Base-by-base conservation (phyloP, 2,329 filamentous ascomycete species). In the Sporothrix euskadiensis region DNA sequence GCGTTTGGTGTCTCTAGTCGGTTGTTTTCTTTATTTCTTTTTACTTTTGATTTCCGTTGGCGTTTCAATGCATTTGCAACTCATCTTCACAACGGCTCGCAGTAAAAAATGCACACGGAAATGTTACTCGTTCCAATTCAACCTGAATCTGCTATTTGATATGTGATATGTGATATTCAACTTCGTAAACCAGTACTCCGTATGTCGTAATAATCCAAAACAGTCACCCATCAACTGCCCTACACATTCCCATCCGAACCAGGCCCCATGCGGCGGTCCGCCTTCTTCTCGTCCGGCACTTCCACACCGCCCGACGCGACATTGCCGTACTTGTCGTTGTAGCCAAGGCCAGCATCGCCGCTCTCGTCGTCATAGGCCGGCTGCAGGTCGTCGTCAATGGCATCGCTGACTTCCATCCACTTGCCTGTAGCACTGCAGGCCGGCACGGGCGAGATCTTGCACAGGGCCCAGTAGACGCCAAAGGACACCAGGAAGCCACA, bases 361-460 rank as follows among this genome's bases (percentile, higher is more conserved):
- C 39, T 39, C 3, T 44, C 10, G 49, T 74, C 77, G 49, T 84
- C 81, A 71, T 88, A 87, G 1, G 84, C 84, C 9, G 87, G 80
- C 8, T 81, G 81, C 19, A 88, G 75, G 69, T 89, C 86, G 69
- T 89, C 86, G 2, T 88, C 85, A 71, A 91, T 85, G 76, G 89
- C 86, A 32, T 89, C 87, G 3, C 89, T 90, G 22, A 94, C 87
- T 81, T 97, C 93, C 81, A 92, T 87, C 94, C 94, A 97, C 8
- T 80, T 84, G 71, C 75, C 75, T 30, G 69, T 44, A 12, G 91
- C 87, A 79, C 92, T 94, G 4, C 87, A 90, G 0, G 91, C 94
- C 0, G 92, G 91, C 0, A 97, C 82, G 0, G 94, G 94, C 75
- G 83, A 92, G 35, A 94, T 47, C 73, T 83, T 87, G 80, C 91